Evolutionary conservation across 176 grass and related monocot species (phyloP).

Genomic region (Alloteropsis semialata): DNA sequence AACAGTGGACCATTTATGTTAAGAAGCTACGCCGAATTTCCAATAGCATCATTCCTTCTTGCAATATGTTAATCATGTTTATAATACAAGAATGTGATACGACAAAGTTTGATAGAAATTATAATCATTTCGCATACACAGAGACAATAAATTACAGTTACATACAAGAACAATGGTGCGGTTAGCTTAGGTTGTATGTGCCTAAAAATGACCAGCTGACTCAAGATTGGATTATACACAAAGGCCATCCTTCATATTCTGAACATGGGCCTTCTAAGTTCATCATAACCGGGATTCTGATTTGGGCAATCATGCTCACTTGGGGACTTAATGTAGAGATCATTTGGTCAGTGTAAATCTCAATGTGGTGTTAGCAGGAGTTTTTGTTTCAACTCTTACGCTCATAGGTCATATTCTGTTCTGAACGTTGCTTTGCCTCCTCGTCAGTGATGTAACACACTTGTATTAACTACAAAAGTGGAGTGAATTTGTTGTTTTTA

Average conservation of each 20-base stretch:
- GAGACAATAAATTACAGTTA: not conserved
- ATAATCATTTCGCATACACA: not conserved
- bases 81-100: not conserved
- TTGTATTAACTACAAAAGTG: not conserved
- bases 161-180: not conserved
- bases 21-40: not conserved
- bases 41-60: not conserved
- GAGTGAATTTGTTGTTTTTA: not conserved
- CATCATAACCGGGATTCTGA: not conserved
- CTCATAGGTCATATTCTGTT: not conserved
- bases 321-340: not conserved
- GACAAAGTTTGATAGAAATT: not conserved
- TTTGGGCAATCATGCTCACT: not conserved
- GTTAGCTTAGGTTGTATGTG: not conserved
- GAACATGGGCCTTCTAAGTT: not conserved
- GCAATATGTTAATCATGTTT: slow-evolving; percentile 1
- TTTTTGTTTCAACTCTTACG: not conserved
- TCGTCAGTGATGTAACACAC: not conserved
- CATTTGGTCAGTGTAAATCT: not conserved
- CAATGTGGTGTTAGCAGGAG: not conserved
- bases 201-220: not conserved
- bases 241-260: not conserved
- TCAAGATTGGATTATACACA: not conserved
- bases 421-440: not conserved
- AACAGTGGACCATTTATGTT: not conserved